Evolutionary conservation across 768 basidiomycete species (phyloP), one percentile per base, ranked within the genome.

Genomic region (Clitopilus hobsonii): DNA sequence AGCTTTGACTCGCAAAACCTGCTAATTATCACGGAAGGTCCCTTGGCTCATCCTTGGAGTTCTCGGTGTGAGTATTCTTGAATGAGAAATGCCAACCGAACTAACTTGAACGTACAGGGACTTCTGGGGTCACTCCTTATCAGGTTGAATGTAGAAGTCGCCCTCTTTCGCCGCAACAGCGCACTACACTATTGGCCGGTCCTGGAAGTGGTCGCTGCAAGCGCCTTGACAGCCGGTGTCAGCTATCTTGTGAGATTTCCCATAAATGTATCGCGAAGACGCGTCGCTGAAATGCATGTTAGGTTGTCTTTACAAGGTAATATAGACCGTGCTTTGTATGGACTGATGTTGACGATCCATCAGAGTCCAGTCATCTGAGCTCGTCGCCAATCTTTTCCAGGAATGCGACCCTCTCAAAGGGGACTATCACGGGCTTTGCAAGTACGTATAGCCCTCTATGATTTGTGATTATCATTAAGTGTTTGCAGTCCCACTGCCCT

Each of bases 341-440:
- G 13, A 22, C 24, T 6, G 20, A 13, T n/a, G 41, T 49, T 48
- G 67, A 30, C 50, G 18, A 16, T 28, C 18, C 52, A 38, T 5
- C 54, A 85, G 87, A 48, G 88, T 84, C 5, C 87, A 86, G 64
- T 76, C 86, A 1, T 91, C 90, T 0, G 90, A 93, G 65, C 75
- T 94, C 20, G 92, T 94, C 6, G 83, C 88, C 8, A 88, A 88
- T 61, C 79, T 94, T 11, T 89, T 94, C 68, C 84, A 86, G 59
- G 91, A 94, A 68, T 95, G 93, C 63, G 84, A 88, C 63, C 70
- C 84, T 7, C 69, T 70, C 4, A 86, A 82, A 62, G 78, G 78
- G 6, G 84, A 87, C 62, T 86, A 83, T 58, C 87, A 87, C 60
- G 88, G 87, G 2, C 74, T 94, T 27, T 95, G 92, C 85, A 88